These are phyloP conservation scores for Candida pseudoviswanathii DNA, from an alignment of 1,139 yeast species.

Conservation along the genomic window DNA sequence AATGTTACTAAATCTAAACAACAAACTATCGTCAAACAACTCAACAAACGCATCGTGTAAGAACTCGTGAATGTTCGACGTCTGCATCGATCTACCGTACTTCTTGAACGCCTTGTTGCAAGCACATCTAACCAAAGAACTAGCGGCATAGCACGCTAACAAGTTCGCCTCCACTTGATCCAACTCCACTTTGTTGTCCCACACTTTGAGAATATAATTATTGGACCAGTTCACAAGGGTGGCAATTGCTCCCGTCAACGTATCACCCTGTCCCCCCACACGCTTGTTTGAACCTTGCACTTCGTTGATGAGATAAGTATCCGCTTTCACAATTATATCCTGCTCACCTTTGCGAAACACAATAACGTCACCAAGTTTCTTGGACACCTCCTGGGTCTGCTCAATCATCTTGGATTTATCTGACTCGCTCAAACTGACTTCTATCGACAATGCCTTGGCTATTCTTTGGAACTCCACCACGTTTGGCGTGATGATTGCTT, in stretches of 20 bases:
- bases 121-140: slow-evolving; percentile 67
- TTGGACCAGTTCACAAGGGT: slow-evolving; percentile 47
- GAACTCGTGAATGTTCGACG: slow-evolving; percentile 73
- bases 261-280: slow-evolving; percentile 54
- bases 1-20: slow-evolving; percentile 8
- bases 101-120: slow-evolving; percentile 63
- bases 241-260: slow-evolving; percentile 47
- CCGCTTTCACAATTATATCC: slow-evolving; percentile 61
- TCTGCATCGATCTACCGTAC: slow-evolving; percentile 80
- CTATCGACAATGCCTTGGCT: slow-evolving; percentile 43
- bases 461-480: slow-evolving; percentile 80
- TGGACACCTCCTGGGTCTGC: slow-evolving; percentile 50
- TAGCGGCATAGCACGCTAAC: slow-evolving; percentile 76
- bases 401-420: slow-evolving; percentile 23
- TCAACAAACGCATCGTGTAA: slow-evolving; percentile 66
- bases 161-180: slow-evolving; percentile 45
- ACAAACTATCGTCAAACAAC: slow-evolving; percentile 34
- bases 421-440: slow-evolving; percentile 29
- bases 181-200: slow-evolving; percentile 64
- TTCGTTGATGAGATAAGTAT: slow-evolving; percentile 38
- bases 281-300: slow-evolving; percentile 58
- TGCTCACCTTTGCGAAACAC: slow-evolving; percentile 70
- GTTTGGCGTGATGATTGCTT: slow-evolving; percentile 83
- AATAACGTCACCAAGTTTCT: slow-evolving; percentile 59
- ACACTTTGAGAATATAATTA: slow-evolving; percentile 56